Conservation (phyloP, 1,284 basidiomycete genomes). For the Sutorius eximius region DNA sequence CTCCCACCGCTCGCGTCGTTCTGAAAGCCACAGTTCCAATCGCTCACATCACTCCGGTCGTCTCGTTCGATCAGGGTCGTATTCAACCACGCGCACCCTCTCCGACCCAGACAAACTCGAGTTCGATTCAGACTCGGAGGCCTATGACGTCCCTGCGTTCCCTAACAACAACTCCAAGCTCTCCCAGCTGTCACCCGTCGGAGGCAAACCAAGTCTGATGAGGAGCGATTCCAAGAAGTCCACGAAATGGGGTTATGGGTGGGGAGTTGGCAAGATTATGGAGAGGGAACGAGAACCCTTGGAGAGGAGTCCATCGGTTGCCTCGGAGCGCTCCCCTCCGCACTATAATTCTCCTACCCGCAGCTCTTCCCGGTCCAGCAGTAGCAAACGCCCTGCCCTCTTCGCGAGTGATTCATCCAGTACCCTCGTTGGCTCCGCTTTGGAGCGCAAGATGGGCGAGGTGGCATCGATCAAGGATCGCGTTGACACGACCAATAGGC, state of each 20-base stretch:
- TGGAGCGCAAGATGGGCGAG: conserved; percentile 66
- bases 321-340: conserved; percentile 35
- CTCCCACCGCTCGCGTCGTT: conserved; percentile 30
- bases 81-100: conserved; percentile 33
- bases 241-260: conserved; percentile 63
- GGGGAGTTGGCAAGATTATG: conserved; percentile 61
- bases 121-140: conserved; percentile 58
- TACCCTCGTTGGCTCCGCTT: conserved; percentile 70
- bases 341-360: conserved; percentile 40
- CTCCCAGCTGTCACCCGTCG: conserved; percentile 32
- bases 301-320: conserved; percentile 45
- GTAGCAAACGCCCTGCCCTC: conserved; percentile 48
- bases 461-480: conserved; percentile 52
- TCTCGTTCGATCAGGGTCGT: conserved; percentile 35
- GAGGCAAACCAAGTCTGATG: conserved; percentile 42
- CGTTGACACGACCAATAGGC: conserved; percentile 58
- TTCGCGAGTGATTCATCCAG: conserved; percentile 60
- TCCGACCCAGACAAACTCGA: conserved; percentile 44
- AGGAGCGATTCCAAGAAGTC: conserved; percentile 54
- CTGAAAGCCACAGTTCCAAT: conserved; percentile 21
- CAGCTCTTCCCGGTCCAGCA: conserved; percentile 39
- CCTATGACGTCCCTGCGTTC: conserved; percentile 43
- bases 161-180: conserved; percentile 25
- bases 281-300: conserved; percentile 48
- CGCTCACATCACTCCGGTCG: conserved; percentile 28